Conservation (phyloP, 345 rosid species). For the Ceriops zippeliana region DNA sequence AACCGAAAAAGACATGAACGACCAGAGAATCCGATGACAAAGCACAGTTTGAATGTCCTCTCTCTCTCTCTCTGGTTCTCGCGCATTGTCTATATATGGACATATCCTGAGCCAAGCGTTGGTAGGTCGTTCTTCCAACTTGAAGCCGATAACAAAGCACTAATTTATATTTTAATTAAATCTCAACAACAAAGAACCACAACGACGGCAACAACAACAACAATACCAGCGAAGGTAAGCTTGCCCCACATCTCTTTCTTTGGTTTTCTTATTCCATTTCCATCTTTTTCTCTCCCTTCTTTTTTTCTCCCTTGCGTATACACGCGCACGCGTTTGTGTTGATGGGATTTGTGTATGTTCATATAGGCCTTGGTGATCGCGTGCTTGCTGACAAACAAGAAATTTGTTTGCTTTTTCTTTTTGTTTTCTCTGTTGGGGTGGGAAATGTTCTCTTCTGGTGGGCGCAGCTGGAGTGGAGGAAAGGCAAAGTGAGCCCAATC, state of each 20-base stretch:
- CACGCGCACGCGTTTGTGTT: not conserved
- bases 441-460: slow-evolving; percentile 1
- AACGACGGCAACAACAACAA: not conserved
- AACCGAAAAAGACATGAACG: too few species aligned
- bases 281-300: not conserved
- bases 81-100: not conserved
- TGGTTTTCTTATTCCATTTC: not conserved
- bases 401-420: not conserved
- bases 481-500: slow-evolving; percentile 55
- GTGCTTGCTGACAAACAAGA: not conserved
- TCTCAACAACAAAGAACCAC: not conserved
- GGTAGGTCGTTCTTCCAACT: slow-evolving; percentile 35
- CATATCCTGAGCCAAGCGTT: slow-evolving; percentile 28
- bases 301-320: not conserved
- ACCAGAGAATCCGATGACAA: too few species aligned
- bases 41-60: not conserved
- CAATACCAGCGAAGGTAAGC: slow-evolving; percentile 38
- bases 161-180: slow-evolving; percentile 5
- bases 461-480: slow-evolving; percentile 60
- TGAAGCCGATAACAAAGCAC: slow-evolving; percentile 39
- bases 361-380: not conserved
- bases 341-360: not conserved
- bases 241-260: slow-evolving; percentile 10
- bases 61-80: not conserved
- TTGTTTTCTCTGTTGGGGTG: slow-evolving; percentile 4